Base-by-base conservation (phyloP, 495 filamentous ascomycete species). In the Tetracladium setigerum region DNA sequence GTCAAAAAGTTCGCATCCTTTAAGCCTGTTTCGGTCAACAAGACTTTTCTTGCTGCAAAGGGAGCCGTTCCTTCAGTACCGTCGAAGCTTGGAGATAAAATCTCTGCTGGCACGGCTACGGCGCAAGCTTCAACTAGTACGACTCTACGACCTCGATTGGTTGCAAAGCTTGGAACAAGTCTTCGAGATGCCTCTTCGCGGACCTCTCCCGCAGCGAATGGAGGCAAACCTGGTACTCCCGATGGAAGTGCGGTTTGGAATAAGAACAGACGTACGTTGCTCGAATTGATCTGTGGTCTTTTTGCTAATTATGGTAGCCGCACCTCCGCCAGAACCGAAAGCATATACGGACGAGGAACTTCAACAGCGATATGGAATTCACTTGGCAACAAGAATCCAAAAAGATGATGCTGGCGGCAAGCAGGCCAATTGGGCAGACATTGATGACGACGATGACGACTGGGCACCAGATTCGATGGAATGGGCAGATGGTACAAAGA, bases 361-460 rank as follows among this genome's bases (percentile, higher is more conserved):
- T 30, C 94, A 95, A 60, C 85, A 94, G 56, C 89, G 89, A 62
- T 90, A 86, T 62, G 92, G 92, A 12, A 99, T 99, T 47, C 92
- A 99, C 64, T 78, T 99, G 68, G 94, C 92, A 9, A 94, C 81
- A 35, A 81, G 92, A 44, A 80, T 99, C 17, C 84, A 89, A 41
- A 77, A 87, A 45, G 90, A 97, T 57, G 77, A 79, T 50, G 78
- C 80, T 12, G 82, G 84, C 13, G 82, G 84, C 13, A 89, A 90
- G 49, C 87, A 91, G 43, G 80, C 89, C 13, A 91, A 89, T 61
- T 99, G 92, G 92, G 92, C 94, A 14, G 92, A 99, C 69, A 96
- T 98, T 48, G 92, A 97, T 49, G 92, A 99, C 48, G 92, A 99
- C 53, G 89, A 96, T 61, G 92, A 97, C 46, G 90, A 97, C 61